Conservation (phyloP, 148 eudicot genomes). For the Salicornia ramosissima region DNA sequence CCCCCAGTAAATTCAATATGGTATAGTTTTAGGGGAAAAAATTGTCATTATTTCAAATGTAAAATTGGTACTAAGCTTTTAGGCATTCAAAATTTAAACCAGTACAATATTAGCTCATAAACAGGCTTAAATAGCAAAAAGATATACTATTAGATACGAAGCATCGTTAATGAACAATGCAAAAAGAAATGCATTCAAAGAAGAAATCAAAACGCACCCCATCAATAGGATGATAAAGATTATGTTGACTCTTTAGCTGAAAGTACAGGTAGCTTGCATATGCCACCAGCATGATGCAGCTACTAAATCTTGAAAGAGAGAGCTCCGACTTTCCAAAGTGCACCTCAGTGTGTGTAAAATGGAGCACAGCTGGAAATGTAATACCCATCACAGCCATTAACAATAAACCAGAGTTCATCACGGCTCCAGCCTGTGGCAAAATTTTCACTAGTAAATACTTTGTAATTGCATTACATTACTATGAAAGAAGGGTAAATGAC, state of each 20-base stretch:
- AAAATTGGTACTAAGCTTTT: too few relatives aligned
- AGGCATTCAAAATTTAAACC: too few relatives aligned
- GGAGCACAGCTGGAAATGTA: conserved; percentile 89
- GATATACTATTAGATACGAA: conserved; percentile 7
- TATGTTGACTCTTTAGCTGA: conserved; percentile 65
- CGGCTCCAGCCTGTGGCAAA: conserved; percentile 64
- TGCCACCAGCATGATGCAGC: conserved; percentile 89
- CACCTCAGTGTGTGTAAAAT: conserved; percentile 81
- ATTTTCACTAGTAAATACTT: conserved; percentile 4
- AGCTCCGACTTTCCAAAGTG: conserved; percentile 87
- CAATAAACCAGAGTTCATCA: conserved; percentile 76
- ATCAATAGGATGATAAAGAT: conserved; percentile 45
- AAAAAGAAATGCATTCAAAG: background rate
- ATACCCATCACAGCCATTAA: conserved; percentile 99
- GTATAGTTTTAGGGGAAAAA: too few relatives aligned
- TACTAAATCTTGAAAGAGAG: conserved; percentile 91
- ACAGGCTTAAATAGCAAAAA: background rate
- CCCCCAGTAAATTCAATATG: background rate
- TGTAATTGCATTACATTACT: background rate
- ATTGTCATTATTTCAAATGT: too few relatives aligned
- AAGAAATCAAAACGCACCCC: conserved; percentile 40
- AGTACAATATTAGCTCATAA: too few relatives aligned
- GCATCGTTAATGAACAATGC: background rate
- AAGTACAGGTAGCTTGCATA: conserved; percentile 89
- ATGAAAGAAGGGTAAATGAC: background rate